phyloP scores from a whole-genome alignment of 1,284 basidiomycete genomes.

The Apiotrichum sp. region DNA sequence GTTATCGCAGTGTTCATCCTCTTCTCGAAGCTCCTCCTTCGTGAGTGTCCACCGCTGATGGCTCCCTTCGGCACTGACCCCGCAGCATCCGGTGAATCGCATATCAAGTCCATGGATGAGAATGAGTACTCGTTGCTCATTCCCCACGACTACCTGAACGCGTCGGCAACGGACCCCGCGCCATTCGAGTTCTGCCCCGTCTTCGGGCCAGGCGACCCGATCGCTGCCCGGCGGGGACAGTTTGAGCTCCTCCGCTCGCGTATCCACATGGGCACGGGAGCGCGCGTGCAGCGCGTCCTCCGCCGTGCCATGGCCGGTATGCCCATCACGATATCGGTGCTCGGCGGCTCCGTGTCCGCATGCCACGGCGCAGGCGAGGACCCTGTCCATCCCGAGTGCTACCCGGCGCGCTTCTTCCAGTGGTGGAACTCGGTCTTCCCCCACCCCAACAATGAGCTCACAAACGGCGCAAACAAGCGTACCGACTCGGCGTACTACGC shows the following conservation, averaged over 20 bases:
- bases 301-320: conserved; percentile 76
- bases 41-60: conserved; percentile 21
- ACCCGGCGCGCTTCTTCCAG: conserved; percentile 81
- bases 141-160: conserved; percentile 49
- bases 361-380: conserved; percentile 92
- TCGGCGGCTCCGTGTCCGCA: conserved; percentile 88
- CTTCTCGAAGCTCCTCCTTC: conserved; percentile 29
- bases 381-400: conserved; percentile 75
- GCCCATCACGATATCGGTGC: conserved; percentile 80
- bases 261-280: conserved; percentile 73
- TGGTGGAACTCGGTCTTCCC: conserved; percentile 96
- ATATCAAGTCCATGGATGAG: conserved; percentile 1
- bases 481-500: conserved; percentile 88
- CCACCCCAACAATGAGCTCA: conserved; percentile 86
- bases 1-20: conserved; percentile 30
- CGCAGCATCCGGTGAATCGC: conserved; percentile 4
- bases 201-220: conserved; percentile 70
- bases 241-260: conserved; percentile 67
- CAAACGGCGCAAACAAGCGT: conserved; percentile 83
- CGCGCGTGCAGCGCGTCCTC: conserved; percentile 72
- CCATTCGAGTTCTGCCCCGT: conserved; percentile 88
- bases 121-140: conserved; percentile 24
- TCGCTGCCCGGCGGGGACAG: conserved; percentile 73
- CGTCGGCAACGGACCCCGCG: conserved; percentile 52
- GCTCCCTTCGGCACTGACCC: background rate